Conservation (phyloP, 495 filamentous ascomycete genomes). For the Bryoglossum gracile region DNA sequence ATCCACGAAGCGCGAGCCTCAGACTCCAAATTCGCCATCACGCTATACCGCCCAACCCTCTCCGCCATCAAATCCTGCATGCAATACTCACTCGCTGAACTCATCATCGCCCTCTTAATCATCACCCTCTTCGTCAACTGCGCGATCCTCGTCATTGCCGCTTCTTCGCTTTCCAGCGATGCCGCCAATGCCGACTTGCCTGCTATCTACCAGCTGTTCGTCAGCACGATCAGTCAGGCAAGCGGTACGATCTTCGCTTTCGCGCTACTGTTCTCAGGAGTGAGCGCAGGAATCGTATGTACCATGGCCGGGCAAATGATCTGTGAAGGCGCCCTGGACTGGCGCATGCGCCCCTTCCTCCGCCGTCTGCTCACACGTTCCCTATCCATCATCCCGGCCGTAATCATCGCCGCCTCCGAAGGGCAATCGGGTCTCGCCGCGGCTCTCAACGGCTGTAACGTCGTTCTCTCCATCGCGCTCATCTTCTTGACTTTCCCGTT, state of each 20-base stretch:
- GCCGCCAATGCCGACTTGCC: constrained; percentile 8
- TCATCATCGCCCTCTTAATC: constrained; percentile 67
- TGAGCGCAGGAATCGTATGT: constrained; percentile 74
- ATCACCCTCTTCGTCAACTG: constrained; percentile 88
- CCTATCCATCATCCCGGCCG: constrained; percentile 69
- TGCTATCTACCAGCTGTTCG: constrained; percentile 13
- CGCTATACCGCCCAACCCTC: constrained; percentile 69
- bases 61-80: constrained; percentile 69
- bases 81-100: constrained; percentile 67
- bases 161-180: constrained; percentile 55
- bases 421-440: constrained; percentile 42
- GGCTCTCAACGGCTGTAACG: constrained; percentile 38
- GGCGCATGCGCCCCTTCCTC: constrained; percentile 64
- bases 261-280: constrained; percentile 66
- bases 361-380: constrained; percentile 60
- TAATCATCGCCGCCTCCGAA: constrained; percentile 69
- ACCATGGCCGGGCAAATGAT: constrained; percentile 84
- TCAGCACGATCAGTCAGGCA: constrained; percentile 31
- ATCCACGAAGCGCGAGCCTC: constrained; percentile 2
- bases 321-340: constrained; percentile 68
- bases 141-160: constrained; percentile 81
- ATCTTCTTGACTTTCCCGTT: constrained; percentile 41
- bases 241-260: constrained; percentile 69
- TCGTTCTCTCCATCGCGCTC: constrained; percentile 38
- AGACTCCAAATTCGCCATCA: constrained; percentile 30